These are phyloP conservation scores for Xanthoparmelia taractica DNA, from an alignment of 495 filamentous ascomycete genomes.

Conservation along the genomic window DNA sequence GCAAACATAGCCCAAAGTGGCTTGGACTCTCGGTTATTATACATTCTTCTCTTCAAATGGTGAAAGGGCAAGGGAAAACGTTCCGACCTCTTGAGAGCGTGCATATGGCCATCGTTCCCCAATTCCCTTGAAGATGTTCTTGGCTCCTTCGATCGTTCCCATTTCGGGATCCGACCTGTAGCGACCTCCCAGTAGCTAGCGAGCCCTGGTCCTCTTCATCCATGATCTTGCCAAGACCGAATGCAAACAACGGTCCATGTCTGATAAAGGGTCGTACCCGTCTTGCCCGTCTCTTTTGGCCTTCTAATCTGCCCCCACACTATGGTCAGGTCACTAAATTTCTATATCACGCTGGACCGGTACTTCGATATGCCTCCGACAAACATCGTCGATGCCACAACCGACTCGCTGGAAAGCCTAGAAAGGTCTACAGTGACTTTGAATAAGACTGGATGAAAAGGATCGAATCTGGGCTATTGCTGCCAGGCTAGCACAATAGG, in stretches of 20 bases:
- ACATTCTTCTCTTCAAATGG: not conserved
- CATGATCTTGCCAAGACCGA: not conserved
- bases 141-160: not conserved
- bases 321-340: not conserved
- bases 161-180: not conserved
- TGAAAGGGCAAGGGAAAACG: not conserved
- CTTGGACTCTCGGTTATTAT: not conserved
- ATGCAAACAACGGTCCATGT: not conserved
- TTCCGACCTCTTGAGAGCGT: not conserved
- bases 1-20: not conserved
- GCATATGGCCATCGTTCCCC: not conserved
- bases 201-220: not conserved
- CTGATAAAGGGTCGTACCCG: not conserved
- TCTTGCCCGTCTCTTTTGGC: not conserved
- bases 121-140: not conserved
- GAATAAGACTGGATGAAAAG: not conserved
- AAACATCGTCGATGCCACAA: not conserved
- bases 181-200: not conserved
- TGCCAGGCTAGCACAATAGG: not conserved
- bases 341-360: not conserved
- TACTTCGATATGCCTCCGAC: not conserved
- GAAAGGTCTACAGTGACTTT: not conserved
- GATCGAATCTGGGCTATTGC: not conserved
- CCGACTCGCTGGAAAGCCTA: not conserved
- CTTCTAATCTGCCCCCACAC: not conserved